Evolutionary conservation across 345 rosid genomes (phyloP).

Genomic region (Corchorus capsularis): DNA sequence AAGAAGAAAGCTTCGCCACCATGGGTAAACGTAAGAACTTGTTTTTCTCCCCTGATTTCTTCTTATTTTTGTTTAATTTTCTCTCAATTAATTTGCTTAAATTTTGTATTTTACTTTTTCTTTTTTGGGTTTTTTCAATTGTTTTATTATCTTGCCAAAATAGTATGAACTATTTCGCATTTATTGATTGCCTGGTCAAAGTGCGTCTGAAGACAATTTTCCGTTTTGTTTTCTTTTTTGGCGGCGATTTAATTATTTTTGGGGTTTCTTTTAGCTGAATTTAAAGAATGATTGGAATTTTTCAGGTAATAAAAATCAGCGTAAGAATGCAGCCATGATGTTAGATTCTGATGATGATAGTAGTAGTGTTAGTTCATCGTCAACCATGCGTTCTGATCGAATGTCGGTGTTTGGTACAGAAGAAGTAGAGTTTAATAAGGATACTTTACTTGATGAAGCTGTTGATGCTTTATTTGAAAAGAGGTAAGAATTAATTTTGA

Average conservation of each 20-base stretch:
- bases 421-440: slow-evolving; percentile 65
- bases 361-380: slow-evolving; percentile 75
- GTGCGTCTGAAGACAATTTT: background rate
- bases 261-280: background rate
- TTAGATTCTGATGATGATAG: slow-evolving; percentile 82
- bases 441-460: slow-evolving; percentile 70
- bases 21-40: slow-evolving; percentile 80
- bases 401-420: slow-evolving; percentile 51
- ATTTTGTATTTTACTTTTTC: background rate
- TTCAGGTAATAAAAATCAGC: slow-evolving; percentile 56
- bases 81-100: background rate
- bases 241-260: background rate
- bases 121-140: background rate
- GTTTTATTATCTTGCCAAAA: background rate
- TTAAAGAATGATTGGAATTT: background rate
- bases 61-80: background rate
- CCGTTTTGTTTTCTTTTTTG: background rate
- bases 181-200: background rate
- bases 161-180: background rate
- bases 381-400: slow-evolving; percentile 62
- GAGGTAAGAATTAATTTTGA: slow-evolving; percentile 40
- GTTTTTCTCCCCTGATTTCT: background rate
- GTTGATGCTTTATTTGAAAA: slow-evolving; percentile 84
- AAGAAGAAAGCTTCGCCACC: slow-evolving; percentile 20
- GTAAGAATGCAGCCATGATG: slow-evolving; percentile 45